Conservation (phyloP, 2,329 filamentous ascomycete species). For the Curvularia lunata region DNA sequence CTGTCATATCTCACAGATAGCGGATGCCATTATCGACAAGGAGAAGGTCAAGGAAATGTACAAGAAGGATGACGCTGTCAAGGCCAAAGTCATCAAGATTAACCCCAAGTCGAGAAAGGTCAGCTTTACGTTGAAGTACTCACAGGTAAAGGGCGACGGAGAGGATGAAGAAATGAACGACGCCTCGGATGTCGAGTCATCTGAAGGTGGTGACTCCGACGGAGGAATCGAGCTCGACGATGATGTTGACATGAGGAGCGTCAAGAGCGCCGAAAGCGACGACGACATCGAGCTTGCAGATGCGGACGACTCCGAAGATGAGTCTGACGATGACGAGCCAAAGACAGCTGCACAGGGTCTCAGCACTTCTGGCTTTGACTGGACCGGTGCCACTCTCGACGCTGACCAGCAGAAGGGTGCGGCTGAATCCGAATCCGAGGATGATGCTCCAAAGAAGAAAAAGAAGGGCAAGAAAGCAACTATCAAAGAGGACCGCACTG, state of each 20-base stretch:
- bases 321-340: conserved; percentile 28
- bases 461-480: conserved; percentile 77
- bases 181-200: conserved; percentile 38
- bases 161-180: conserved; percentile 51
- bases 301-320: conserved; percentile 45
- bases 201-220: conserved; percentile 50
- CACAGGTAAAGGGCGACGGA: conserved; percentile 73
- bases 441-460: conserved; percentile 61
- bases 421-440: conserved; percentile 62
- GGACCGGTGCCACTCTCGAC: conserved; percentile 70
- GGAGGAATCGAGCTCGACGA: conserved; percentile 50
- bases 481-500: conserved; percentile 86
- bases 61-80: conserved; percentile 88
- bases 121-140: conserved; percentile 90
- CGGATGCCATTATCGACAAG: conserved; percentile 80
- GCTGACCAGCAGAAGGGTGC: conserved; percentile 60
- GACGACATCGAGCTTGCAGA: conserved; percentile 44
- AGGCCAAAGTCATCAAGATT: conserved; percentile 84
- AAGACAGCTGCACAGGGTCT: conserved; percentile 56
- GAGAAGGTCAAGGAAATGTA: conserved; percentile 91
- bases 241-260: conserved; percentile 54
- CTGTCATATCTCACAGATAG: conserved; percentile 91
- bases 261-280: conserved; percentile 49
- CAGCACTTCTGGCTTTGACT: conserved; percentile 81
- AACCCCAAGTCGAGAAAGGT: conserved; percentile 77